Evolutionary conservation across 371 early-diverging fungal species (phyloP), one percentile per base, ranked within the genome.

Genomic region (Mortierella sp.): DNA sequence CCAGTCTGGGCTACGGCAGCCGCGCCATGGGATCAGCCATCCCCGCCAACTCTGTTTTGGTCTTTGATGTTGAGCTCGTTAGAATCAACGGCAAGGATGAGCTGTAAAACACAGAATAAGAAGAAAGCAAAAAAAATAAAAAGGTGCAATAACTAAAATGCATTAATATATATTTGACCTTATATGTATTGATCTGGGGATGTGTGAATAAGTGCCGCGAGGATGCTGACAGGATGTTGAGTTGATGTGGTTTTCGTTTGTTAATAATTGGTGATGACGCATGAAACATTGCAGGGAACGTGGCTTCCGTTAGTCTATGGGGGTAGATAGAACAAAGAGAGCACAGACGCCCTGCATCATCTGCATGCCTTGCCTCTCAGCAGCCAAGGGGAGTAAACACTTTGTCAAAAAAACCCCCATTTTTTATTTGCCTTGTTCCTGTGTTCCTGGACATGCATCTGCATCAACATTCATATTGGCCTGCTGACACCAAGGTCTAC

Each of bases 61-160:
- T 91, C n/a, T 93, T 93, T 71, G 92, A 91, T 11, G 92, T 91
- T 8, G 90, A 91, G 71, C 72, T 93, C 39, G 20, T 91, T 30
- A 86, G 85, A 24, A 91, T 93, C 73, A 90, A 88, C 35, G 83
- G 83, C 69, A 75, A 78, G 66, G 83, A 84, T 70, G 77, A 70
- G 60, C 37, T 75, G 81, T 80, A 77, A 72, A 71, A 28, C 10
- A 55, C 28, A 55, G 2, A 55, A 22, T 5, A 55, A 11, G 24
- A 55, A 24, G 11, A 9, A 8, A 20, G 6, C 8, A 24, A 52
- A 20, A 54, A 55, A 10, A 55, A 22, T 45, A 35, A 35, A 35
- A 35, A 35, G 0, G 35, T 6, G 35, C 3, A 5, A 35, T 35
- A 35, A 4, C 6, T 35, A 35, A 35, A 35, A 35, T n/a, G n/a